Evolutionary conservation across 2,329 filamentous ascomycete genomes (phyloP).

Genomic region (Fusarium sp.): DNA sequence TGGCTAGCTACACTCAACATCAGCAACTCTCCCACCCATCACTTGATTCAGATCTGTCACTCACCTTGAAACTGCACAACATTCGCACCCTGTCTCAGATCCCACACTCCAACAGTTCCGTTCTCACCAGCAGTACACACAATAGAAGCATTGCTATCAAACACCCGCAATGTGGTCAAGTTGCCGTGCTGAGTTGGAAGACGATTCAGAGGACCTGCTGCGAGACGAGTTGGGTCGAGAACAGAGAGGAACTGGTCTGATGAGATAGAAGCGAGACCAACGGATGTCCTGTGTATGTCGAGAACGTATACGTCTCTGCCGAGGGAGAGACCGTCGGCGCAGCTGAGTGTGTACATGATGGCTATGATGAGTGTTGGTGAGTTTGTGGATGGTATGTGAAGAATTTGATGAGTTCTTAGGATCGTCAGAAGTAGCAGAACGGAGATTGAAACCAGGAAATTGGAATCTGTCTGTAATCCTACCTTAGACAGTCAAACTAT

Average conservation of each 20-base stretch:
- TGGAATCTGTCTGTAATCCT: accelerated
- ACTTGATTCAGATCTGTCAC: conserved; percentile 37
- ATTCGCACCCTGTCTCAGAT: conserved; percentile 62
- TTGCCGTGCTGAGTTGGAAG: conserved; percentile 67
- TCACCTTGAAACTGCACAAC: conserved; percentile 58
- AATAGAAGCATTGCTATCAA: conserved; percentile 60
- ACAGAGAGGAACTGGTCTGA: conserved; percentile 77
- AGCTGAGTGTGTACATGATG: conserved; percentile 48
- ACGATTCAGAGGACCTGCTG: conserved; percentile 57
- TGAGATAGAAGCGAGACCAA: conserved; percentile 68
- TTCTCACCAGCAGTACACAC: conserved; percentile 78
- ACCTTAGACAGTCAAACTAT: not conserved
- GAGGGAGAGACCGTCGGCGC: conserved; percentile 45
- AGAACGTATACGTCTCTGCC: conserved; percentile 64
- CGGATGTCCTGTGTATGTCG: conserved; percentile 61
- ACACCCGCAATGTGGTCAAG: conserved; percentile 68
- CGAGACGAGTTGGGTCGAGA: conserved; percentile 68
- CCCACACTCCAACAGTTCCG: conserved; percentile 73
- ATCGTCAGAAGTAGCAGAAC: accelerated
- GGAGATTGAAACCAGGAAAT: accelerated
- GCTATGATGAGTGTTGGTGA: conserved; percentile 2
- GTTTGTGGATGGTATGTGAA: not conserved
- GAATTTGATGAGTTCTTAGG: not conserved
- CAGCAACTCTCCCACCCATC: not conserved
- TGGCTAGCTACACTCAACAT: conserved; percentile 49